Evolutionary conservation across 176 grass and related monocot genomes (phyloP).

Genomic region (Carex scoparia): DNA sequence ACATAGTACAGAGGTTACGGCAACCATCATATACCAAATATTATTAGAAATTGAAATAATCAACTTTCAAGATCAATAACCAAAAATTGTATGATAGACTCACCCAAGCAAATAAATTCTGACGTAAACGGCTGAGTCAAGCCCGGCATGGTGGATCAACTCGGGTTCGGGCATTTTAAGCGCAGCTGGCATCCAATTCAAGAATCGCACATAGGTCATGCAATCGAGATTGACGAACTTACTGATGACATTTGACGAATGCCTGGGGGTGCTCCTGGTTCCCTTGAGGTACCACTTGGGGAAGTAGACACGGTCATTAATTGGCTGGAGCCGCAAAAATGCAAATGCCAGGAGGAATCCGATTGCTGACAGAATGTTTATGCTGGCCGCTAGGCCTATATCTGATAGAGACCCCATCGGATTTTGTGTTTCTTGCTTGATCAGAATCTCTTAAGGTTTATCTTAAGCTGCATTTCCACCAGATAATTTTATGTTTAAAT

Average conservation of each 20-base stretch:
- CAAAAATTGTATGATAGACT: background rate
- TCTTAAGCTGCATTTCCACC: background rate
- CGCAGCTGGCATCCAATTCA: slow-evolving; percentile 94
- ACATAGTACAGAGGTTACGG: background rate
- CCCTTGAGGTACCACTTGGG: slow-evolving; percentile 95
- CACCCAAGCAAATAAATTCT: slow-evolving; percentile 90
- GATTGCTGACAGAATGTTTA: slow-evolving; percentile 76
- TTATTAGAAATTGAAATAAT: background rate
- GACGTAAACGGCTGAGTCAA: slow-evolving; percentile 79
- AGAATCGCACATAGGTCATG: slow-evolving; percentile 69
- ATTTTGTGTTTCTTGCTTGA: background rate
- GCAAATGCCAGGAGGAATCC: slow-evolving; percentile 79
- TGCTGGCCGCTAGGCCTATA: slow-evolving; percentile 56
- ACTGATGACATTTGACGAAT: slow-evolving; percentile 36
- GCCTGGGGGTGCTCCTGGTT: slow-evolving; percentile 69
- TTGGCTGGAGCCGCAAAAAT: slow-evolving; percentile 68
- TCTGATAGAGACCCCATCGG: slow-evolving; percentile 63
- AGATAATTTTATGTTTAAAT: background rate
- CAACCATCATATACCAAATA: background rate
- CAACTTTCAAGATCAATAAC: background rate
- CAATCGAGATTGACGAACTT: slow-evolving; percentile 83
- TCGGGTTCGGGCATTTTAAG: slow-evolving; percentile 91
- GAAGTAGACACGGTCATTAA: slow-evolving; percentile 91
- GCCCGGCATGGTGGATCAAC: slow-evolving; percentile 74
- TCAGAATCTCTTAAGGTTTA: background rate